Evolutionary conservation across 805 yeast species (phyloP), one percentile per base, ranked within the genome.

Genomic region (Candida khao-thaluensis): DNA sequence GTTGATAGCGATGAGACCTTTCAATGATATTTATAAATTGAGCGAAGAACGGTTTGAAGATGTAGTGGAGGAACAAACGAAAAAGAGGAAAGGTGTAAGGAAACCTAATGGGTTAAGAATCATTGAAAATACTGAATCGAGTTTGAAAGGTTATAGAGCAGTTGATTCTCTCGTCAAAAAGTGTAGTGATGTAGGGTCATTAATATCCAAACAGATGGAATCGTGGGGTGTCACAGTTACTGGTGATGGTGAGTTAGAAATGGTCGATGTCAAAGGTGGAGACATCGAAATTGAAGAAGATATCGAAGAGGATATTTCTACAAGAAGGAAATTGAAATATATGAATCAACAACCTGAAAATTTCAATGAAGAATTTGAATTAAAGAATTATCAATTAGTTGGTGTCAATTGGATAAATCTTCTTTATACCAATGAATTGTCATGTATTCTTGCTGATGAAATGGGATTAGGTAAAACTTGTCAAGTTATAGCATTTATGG

Each of bases 391-490:
- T 60, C 99, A 93, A 66, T 93, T 89, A 51, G 95, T 90, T n/a
- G 99, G 99, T 32, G 66, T 93, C 37, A 93, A 93, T 59, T 93
- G 99, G 99, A 69, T 93, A 39, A 74, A 81, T 45, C 60, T 91
- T 39, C 69, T 93, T 21, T 93, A 91, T 59, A 79, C 77, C 42
- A 79, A 84, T 54, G 74, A 79, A 12, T 70, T 93, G 41, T 88
- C 96, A 5, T 90, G 99, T 64, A 93, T 93, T 41, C 69, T 93
- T 35, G 99, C 99, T 0, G 99, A 93, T 65, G 99, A 93, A 59
- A 93, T 93, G 99, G 99, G 95, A 4, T 70, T 93, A 35, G 99
- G 99, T 43, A 93, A 93, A 58, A 93, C 99, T 0, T 85, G 95
- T 58, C 98, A 93, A 64, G 96, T 93, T 22, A 91, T 93, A 62